Percentiles rank a stretch among this genome's conserved stretches.
Conservation (phyloP, 2,329 filamentous ascomycete genomes). For the Fusarium equiseti region DNA sequence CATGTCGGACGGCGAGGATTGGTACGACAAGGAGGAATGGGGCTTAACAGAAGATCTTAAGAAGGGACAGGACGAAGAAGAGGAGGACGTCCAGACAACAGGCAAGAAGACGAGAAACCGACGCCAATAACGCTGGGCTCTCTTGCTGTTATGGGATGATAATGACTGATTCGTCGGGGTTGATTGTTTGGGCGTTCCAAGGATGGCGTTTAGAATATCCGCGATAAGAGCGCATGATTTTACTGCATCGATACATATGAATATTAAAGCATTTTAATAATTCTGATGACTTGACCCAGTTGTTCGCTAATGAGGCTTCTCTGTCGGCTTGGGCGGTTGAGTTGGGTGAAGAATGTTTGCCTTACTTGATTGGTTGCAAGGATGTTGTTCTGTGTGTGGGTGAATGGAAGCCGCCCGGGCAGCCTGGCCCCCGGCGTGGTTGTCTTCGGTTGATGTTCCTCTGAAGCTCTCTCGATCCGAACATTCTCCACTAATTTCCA, state of each 20-base stretch:
- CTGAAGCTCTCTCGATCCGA: constrained; percentile 11
- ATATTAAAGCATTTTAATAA: constrained; percentile 18
- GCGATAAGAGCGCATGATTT: constrained; percentile 32
- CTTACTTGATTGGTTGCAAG: constrained; percentile 24
- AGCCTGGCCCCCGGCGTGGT: background rate
- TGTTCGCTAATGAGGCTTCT: background rate
- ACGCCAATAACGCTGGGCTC: constrained; percentile 49
- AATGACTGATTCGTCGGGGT: constrained; percentile 41
- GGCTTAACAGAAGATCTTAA: constrained; percentile 78
- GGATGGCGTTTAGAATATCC: constrained; percentile 37
- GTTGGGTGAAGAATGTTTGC: constrained; percentile 3
- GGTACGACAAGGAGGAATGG: constrained; percentile 88
- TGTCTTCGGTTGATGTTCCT: constrained; percentile 5
- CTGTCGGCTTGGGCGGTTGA: background rate
- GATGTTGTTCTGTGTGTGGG: constrained; percentile 6
- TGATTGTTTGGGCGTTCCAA: constrained; percentile 39
- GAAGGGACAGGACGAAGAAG: constrained; percentile 86
- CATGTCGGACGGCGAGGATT: constrained; percentile 90
- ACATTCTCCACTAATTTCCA: constrained; percentile 10
- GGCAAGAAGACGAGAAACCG: constrained; percentile 72
- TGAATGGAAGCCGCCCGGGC: background rate
- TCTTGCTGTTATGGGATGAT: constrained; percentile 38
- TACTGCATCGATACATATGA: constrained; percentile 24
- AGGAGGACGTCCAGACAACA: constrained; percentile 74
- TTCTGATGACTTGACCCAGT: background rate